phyloP scores from a whole-genome alignment of 192 early-diverging fungal genomes.

The Backusella westeae region DNA sequence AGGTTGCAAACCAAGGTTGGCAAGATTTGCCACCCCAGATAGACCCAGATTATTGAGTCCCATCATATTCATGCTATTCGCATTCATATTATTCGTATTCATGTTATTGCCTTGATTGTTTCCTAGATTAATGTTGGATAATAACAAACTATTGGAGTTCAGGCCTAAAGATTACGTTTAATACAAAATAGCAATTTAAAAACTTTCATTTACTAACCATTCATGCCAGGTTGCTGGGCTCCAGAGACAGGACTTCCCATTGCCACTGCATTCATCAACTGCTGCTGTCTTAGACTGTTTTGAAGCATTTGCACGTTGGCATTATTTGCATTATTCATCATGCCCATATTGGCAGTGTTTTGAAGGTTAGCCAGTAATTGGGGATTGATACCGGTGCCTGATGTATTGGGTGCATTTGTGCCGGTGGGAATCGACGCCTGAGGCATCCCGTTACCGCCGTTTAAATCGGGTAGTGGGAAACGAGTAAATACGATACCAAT shows the following conservation, averaged over 20 bases:
- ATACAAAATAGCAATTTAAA: too few species aligned
- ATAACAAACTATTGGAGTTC: conserved; percentile 34
- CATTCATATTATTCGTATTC: background rate
- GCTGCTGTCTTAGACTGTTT: conserved; percentile 19
- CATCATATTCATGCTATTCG: conserved; percentile 7
- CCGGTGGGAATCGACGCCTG: background rate
- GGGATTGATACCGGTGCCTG: conserved; percentile 5
- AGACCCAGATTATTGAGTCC: conserved; percentile 6
- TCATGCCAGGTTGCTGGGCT: conserved; percentile 12
- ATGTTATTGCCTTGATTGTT: conserved; percentile 13
- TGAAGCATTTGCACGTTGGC: conserved; percentile 21
- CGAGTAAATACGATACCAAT: conserved; percentile 37
- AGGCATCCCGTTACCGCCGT: background rate
- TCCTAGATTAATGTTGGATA: conserved; percentile 35
- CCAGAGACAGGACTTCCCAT: conserved; percentile 9
- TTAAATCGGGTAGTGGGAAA: conserved; percentile 32
- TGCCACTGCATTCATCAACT: conserved; percentile 18
- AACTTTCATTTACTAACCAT: conserved; percentile 9
- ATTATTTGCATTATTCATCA: conserved; percentile 20
- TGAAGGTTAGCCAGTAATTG: background rate
- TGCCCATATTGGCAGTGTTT: conserved; percentile 13
- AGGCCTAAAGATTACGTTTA: conserved; percentile 6
- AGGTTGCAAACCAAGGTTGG: conserved; percentile 5
- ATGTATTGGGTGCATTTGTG: background rate
- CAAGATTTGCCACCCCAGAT: background rate